Conservation (phyloP, 225 moss, liverwort and hornwort species). For the Physcomitrium patens region DNA sequence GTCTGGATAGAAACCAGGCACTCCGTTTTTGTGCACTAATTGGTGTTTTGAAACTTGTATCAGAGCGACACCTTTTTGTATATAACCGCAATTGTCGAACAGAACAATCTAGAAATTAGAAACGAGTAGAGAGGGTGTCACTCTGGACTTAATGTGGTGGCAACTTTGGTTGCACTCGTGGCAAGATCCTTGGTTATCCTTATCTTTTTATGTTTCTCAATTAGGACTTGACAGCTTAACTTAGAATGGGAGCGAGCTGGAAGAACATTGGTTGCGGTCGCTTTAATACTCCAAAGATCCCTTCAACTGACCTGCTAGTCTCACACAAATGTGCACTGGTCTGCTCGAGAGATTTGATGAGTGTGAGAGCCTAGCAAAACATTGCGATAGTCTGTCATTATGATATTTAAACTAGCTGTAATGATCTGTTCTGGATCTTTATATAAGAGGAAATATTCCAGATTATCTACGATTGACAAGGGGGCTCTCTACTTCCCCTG, state of each 20-base stretch:
- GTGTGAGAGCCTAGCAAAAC: neutral
- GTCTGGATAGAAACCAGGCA: too few relatives aligned
- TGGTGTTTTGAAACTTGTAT: neutral
- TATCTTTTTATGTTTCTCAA: too few relatives aligned
- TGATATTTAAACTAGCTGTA: neutral
- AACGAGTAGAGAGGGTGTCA: neutral
- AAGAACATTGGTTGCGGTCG: constrained; percentile 4
- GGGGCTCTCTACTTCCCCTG: neutral
- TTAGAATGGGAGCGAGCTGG: too few relatives aligned
- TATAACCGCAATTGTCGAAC: neutral
- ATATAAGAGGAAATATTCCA: too few relatives aligned
- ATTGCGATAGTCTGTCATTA: neutral
- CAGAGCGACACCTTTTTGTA: constrained; percentile 9
- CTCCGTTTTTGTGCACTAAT: too few relatives aligned
- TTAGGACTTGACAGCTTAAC: too few relatives aligned
- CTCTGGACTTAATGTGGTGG: too few relatives aligned
- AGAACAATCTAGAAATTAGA: neutral
- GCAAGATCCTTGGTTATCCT: too few relatives aligned
- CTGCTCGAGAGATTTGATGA: constrained; percentile 4
- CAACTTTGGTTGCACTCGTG: too few relatives aligned
- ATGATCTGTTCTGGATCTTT: neutral
- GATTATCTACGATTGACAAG: neutral
- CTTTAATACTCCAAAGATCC: constrained; percentile 12
- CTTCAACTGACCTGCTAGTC: neutral
- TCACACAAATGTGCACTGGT: neutral